Evolutionary conservation across 2,329 filamentous ascomycete genomes (phyloP), one percentile per base, ranked within the genome.

Genomic region (Curvularia sp.): DNA sequence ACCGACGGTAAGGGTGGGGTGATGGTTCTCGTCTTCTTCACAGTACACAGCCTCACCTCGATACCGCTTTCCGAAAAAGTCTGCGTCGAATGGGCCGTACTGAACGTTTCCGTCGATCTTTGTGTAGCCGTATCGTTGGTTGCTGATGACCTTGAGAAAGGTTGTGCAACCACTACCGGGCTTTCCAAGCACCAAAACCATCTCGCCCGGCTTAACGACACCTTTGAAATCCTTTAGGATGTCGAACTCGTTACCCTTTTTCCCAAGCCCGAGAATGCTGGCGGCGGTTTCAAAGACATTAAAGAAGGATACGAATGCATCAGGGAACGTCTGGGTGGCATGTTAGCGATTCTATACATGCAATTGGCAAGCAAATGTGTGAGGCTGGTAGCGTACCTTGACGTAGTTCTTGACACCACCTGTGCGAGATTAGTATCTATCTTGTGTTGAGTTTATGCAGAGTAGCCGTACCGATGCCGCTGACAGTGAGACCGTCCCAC

Each of bases 21-120:
- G 89, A 67, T 97, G 92, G 21, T 94, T 83, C 67, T 97, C 93
- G 64, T 96, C 92, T 74, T 94, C 91, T 67, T 91, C 87, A 70
- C 92, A 94, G 80, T 96, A 96, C 4, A 94, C 88, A 0, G 90
- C 89, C 78, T 96, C 91, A 49, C 91, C 91, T 28, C 91, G 85
- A 74, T 92, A 96, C 49, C 84, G 81, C 70, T 89, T 85, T 64
- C 79, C 79, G 67, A 96, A 94, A 48, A 89, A 87, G 19, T 87
- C 80, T 15, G 87, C 84, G 4, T 87, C 84, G 73, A 92, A 93
- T 0, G 88, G 88, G 0, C 92, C 91, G 65, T 94, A 96, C 0
- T 84, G 77, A 0, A 96, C 91, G 2, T 95, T 88, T 12, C 92
- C 92, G 1, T 83, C 79, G 5, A 88, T 78, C 1, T 80, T 81